These are phyloP conservation scores for Venturia nashicola DNA, from an alignment of 2,329 filamentous ascomycete species.

Conservation along the genomic window DNA sequence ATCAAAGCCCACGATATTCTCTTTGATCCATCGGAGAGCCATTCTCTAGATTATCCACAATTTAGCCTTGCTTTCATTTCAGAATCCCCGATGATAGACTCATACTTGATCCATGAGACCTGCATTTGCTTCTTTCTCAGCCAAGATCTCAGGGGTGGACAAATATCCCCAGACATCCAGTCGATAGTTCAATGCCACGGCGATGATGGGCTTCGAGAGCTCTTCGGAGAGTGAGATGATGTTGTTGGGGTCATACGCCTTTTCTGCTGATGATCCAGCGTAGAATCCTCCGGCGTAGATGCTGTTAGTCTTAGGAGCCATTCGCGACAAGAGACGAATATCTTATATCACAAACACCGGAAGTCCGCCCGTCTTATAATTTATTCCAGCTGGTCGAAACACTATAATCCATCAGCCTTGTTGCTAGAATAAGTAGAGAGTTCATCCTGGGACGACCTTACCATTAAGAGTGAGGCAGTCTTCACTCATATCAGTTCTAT, in stretches of 20 bases:
- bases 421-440: not conserved
- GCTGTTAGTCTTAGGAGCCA: not conserved
- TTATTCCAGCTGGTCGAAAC: not conserved
- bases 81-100: conserved; percentile 35
- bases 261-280: not conserved
- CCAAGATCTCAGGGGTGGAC: conserved; percentile 30
- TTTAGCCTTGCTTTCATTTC: conserved; percentile 32
- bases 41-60: conserved; percentile 38
- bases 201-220: conserved; percentile 26
- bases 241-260: not conserved
- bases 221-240: not conserved
- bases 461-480: not conserved
- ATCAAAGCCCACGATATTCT: conserved; percentile 40
- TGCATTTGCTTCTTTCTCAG: conserved; percentile 40
- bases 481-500: not conserved
- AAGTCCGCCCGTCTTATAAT: not conserved
- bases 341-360: conserved; percentile 1
- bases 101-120: conserved; percentile 50
- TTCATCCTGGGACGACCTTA: not conserved
- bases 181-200: conserved; percentile 43
- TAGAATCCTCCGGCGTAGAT: conserved; percentile 6
- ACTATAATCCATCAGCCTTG: not conserved
- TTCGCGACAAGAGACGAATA: not conserved
- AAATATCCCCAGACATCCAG: conserved; percentile 42
- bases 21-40: conserved; percentile 41